Base-by-base conservation (phyloP, 2,329 filamentous ascomycete genomes). In the Ascocoryne sarcoides region DNA sequence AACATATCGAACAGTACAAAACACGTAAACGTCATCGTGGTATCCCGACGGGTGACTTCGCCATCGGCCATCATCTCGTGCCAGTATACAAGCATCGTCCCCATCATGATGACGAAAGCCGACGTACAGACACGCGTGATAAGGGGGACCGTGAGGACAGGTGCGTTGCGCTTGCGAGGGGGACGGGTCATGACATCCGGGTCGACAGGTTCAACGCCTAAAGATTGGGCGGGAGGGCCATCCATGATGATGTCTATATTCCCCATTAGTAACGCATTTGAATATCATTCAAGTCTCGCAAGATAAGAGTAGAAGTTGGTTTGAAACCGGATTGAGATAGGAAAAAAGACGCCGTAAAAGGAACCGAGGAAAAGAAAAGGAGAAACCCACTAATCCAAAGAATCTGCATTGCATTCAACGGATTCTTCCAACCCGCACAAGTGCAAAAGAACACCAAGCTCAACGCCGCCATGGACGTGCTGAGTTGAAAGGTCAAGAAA, bases 1-100 rank as follows among this genome's bases (percentile, higher is more conserved):
- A 96, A 95, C 92, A 98, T 98, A 69, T 98, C 92, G 63, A 96
- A 98, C 39, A 98, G 76, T 33, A 98, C 92, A 59, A 98, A 98
- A 65, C 89, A 95, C 4, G 92, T 98, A 60, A 98, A 98, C 0
- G 92, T 96, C 84, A 98, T 95, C 49, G 92, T 98, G 2, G 92
- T 98, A 65, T 98, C 92, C 53, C 93, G 87, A 36, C 86, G 85
- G 1, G 82, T 93, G 44, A 96, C 84, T 43, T 81, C 69, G 40
- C 86, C 81, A 58, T 93, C 87, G 17, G 77, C 73, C 36, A 81
- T 69, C 85, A 98, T 95, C 66, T 96, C 90, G 58, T 80, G 83
- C 51, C 85, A 79, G 65, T 98, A 98, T 40, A 95, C 84, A 31
- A 82, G 71, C 64, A 98, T 82, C 0, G 92, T 98, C 52, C 92